A percentile compares a stretch with the other conserved stretches of the same genome.
phyloP scores from a whole-genome alignment of 192 early-diverging fungal species.

The Backusella luteola region DNA sequence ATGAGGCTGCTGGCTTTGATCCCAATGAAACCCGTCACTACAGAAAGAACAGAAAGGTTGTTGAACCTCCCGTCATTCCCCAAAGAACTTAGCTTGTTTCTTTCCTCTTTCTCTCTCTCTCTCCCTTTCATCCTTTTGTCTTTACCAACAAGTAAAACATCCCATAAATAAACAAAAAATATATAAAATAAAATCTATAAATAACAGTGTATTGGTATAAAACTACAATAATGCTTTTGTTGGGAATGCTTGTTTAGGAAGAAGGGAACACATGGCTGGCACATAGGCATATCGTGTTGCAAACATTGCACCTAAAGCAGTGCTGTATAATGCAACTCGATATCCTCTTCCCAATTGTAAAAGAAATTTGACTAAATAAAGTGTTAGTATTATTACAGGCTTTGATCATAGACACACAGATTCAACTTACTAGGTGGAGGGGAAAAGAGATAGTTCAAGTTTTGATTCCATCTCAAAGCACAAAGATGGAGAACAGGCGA shows the following conservation, averaged over 20 bases:
- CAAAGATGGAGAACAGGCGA: slow-evolving; percentile 42
- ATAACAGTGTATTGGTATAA: not conserved
- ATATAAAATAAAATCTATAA: not conserved
- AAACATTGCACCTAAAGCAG: slow-evolving; percentile 31
- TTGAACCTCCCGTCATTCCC: slow-evolving; percentile 12
- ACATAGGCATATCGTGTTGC: slow-evolving; percentile 25
- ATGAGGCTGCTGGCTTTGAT: slow-evolving; percentile 65
- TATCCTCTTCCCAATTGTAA: slow-evolving; percentile 23
- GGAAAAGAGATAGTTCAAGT: slow-evolving; percentile 53
- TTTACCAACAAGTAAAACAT: not conserved
- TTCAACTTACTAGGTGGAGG: slow-evolving; percentile 49
- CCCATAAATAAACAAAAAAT: not conserved
- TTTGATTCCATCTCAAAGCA: slow-evolving; percentile 43
- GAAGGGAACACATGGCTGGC: slow-evolving; percentile 6
- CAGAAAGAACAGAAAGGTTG: slow-evolving; percentile 45
- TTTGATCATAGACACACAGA: too few species aligned
- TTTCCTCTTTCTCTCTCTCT: not conserved
- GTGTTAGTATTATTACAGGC: not conserved
- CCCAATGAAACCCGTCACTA: slow-evolving; percentile 67
- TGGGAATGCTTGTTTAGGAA: slow-evolving; percentile 7
- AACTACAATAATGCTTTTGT: not conserved
- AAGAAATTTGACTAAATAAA: slow-evolving; percentile 20
- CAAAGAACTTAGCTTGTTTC: not conserved
- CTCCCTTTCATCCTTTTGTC: not conserved
- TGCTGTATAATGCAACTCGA: slow-evolving; percentile 23